phyloP scores from a whole-genome alignment of 2,329 filamentous ascomycete genomes.

The Phyllosticta citribraziliensis region DNA sequence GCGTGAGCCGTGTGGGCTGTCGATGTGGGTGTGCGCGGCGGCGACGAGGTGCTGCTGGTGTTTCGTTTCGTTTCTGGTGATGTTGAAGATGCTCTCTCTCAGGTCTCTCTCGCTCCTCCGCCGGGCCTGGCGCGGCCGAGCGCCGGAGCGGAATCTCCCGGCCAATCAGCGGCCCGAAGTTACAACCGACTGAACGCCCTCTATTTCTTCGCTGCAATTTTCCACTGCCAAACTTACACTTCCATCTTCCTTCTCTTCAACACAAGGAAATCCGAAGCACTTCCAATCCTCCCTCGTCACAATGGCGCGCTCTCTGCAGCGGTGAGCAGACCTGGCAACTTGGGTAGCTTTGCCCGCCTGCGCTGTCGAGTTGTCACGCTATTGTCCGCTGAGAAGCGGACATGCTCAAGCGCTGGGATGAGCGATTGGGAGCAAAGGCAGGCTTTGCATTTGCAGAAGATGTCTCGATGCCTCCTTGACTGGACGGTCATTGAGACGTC shows the following conservation, averaged over 20 bases:
- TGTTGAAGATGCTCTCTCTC: slow-evolving; percentile 3
- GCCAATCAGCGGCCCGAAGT: slow-evolving; percentile 10
- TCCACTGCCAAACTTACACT: neutral
- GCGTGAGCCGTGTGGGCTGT: neutral
- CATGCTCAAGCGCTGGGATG: neutral
- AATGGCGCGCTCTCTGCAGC: neutral
- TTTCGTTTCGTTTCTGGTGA: neutral
- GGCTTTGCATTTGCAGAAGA: neutral
- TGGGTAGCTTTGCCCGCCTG: neutral
- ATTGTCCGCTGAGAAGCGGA: neutral
- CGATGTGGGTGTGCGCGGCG: neutral
- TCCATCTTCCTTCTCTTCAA: neutral
- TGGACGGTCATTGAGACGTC: neutral
- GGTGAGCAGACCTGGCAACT: neutral
- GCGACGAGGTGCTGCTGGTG: neutral
- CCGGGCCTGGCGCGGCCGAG: neutral
- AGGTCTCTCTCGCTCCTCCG: neutral
- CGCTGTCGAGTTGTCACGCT: neutral
- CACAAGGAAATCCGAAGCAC: neutral
- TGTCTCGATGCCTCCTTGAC: neutral
- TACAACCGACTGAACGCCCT: neutral
- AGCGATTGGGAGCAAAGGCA: neutral
- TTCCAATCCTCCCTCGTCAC: neutral
- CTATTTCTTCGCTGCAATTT: neutral
- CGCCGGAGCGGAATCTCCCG: neutral